These are phyloP conservation scores for Mrakiaceae sp. DNA, from an alignment of 1,284 basidiomycete species.

Conservation along the genomic window DNA sequence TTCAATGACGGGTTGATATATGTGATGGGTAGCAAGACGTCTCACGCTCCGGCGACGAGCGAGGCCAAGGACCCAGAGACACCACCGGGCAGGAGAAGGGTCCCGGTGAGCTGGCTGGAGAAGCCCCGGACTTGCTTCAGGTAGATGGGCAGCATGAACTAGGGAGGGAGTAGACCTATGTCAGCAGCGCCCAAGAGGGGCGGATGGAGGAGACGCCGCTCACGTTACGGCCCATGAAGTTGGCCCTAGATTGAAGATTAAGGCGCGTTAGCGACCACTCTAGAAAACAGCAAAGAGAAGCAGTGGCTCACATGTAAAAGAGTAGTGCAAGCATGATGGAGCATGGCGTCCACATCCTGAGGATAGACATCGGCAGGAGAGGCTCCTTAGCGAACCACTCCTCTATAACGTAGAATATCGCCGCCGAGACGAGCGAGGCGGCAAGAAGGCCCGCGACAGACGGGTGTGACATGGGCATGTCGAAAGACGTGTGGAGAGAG, in stretches of 20 bases:
- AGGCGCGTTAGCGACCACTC: background rate
- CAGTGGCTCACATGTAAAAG: constrained; percentile 22
- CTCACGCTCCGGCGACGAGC: constrained; percentile 26
- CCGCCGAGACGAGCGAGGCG: constrained; percentile 17
- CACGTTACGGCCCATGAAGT: background rate
- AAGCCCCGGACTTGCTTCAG: constrained; percentile 24
- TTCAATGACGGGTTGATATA: background rate
- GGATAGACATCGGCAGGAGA: constrained; percentile 23
- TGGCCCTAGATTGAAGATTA: constrained; percentile 11
- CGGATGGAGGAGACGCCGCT: too few relatives aligned
- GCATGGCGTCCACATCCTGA: constrained; percentile 21
- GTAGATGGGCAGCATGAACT: constrained; percentile 27
- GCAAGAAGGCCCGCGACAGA: constrained; percentile 19
- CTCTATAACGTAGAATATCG: constrained; percentile 23
- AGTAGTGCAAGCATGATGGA: constrained; percentile 22
- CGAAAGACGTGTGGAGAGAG: constrained; percentile 23
- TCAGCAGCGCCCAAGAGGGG: too few relatives aligned
- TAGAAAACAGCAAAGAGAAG: background rate
- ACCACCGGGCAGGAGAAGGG: constrained; percentile 23
- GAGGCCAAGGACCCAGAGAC: constrained; percentile 22
- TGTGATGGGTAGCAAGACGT: background rate
- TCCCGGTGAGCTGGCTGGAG: constrained; percentile 23
- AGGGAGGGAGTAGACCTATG: background rate
- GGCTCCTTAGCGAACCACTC: constrained; percentile 21
- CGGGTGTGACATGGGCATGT: constrained; percentile 21